These are phyloP conservation scores for Trichoderma atrobrunneum DNA, from an alignment of 2,329 filamentous ascomycete species.

Conservation along the genomic window DNA sequence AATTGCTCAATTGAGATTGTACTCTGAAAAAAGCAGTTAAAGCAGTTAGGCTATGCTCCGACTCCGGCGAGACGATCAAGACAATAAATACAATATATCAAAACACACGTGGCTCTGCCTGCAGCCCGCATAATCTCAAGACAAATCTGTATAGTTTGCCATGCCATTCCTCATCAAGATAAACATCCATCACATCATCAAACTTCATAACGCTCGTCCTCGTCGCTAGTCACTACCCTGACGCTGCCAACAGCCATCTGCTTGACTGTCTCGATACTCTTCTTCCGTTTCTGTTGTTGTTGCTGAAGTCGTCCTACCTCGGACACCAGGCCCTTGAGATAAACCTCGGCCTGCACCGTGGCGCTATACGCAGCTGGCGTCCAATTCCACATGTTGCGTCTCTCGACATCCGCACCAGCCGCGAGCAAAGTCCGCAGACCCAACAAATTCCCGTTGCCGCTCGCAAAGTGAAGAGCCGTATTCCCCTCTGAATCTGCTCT, in stretches of 20 bases:
- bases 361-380: conserved; percentile 79
- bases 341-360: conserved; percentile 79
- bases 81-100: not conserved
- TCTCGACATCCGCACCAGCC: conserved; percentile 72
- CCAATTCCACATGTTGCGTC: conserved; percentile 75
- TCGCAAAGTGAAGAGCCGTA: conserved; percentile 83
- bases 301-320: conserved; percentile 62
- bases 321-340: conserved; percentile 72
- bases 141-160: not conserved
- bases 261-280: conserved; percentile 41
- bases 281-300: conserved; percentile 34
- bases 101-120: not conserved
- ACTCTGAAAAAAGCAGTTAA: not conserved
- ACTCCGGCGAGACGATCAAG: not conserved
- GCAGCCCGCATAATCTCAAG: not conserved
- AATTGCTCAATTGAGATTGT: not conserved
- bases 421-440: conserved; percentile 73
- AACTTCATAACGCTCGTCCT: conserved; percentile 29
- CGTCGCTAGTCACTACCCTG: conserved; percentile 43
- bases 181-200: not conserved
- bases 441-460: conserved; percentile 74
- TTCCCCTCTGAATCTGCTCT: conserved; percentile 71
- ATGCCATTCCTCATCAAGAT: not conserved
- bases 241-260: conserved; percentile 39
- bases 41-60: not conserved